Conservation (phyloP, 2,329 filamentous ascomycete species). For the Monosporascus sp. region DNA sequence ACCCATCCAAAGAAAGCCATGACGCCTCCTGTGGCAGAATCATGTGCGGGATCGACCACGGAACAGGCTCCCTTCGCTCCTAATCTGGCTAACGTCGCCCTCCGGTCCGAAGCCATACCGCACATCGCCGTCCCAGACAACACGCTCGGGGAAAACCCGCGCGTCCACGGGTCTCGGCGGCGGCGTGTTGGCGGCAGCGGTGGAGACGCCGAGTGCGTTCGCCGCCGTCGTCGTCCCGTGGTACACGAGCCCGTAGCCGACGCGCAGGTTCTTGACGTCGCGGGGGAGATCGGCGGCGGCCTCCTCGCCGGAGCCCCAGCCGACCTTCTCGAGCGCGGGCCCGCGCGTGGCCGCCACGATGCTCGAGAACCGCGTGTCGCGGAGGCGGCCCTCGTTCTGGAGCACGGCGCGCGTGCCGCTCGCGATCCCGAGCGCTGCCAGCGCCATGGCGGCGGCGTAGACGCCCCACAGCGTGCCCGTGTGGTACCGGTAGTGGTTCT, state of each 20-base stretch:
- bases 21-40: not conserved
- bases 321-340: conserved; percentile 32
- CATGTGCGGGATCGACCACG: not conserved
- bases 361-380: conserved; percentile 34
- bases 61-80: conserved; percentile 14
- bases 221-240: not conserved
- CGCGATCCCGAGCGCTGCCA: conserved; percentile 24
- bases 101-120: conserved; percentile 27
- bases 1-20: not conserved
- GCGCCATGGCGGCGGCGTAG: conserved; percentile 27
- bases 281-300: conserved; percentile 10
- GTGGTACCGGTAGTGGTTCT: conserved; percentile 31
- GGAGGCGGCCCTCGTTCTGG: conserved; percentile 30
- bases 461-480: conserved; percentile 31
- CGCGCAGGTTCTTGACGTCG: conserved; percentile 18
- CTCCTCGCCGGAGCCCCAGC: conserved; percentile 19
- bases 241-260: conserved; percentile 23
- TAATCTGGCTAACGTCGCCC: conserved; percentile 24
- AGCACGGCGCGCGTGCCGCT: conserved; percentile 31
- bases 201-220: conserved; percentile 10
- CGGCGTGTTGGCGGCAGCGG: not conserved
- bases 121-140: conserved; percentile 12
- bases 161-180: not conserved
- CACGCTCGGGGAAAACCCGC: not conserved
- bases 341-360: conserved; percentile 38